Evolutionary conservation across 805 yeast species (phyloP).

Genomic region (Cyberlindnera veronae): DNA sequence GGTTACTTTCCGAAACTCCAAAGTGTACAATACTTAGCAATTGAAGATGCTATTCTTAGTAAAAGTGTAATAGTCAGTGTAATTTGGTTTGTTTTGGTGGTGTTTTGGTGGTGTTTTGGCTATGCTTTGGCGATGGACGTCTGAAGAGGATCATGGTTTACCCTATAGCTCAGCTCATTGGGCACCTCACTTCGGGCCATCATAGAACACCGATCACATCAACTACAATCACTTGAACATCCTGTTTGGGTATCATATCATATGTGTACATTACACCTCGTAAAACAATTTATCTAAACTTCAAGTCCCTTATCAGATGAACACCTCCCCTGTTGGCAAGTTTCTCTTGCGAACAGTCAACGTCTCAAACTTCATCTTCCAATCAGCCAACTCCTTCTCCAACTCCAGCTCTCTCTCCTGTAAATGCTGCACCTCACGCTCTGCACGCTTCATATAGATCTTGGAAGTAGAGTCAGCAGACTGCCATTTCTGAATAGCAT

Average conservation of each 20-base stretch:
- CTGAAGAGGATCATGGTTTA: too few species aligned
- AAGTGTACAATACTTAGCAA: too few species aligned
- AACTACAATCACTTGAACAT: too few species aligned
- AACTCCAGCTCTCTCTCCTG: slow-evolving; percentile 49
- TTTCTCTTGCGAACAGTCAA: slow-evolving; percentile 21
- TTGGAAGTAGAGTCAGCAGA: slow-evolving; percentile 43
- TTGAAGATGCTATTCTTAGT: too few species aligned
- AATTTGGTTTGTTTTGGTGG: too few species aligned
- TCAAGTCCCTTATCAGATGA: slow-evolving; percentile 17
- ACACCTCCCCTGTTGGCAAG: slow-evolving; percentile 24
- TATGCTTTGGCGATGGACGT: too few species aligned
- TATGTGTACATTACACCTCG: slow-evolving; percentile 1
- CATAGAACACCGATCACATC: too few species aligned
- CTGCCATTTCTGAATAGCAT: slow-evolving; percentile 40
- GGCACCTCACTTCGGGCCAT: too few species aligned
- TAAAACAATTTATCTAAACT: neutral
- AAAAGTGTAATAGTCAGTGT: too few species aligned
- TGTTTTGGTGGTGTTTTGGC: too few species aligned
- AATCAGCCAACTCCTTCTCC: slow-evolving; percentile 55
- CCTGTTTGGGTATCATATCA: slow-evolving; percentile 4
- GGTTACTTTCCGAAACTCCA: too few species aligned
- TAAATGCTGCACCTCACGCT: slow-evolving; percentile 53
- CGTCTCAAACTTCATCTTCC: slow-evolving; percentile 42
- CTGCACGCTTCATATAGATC: slow-evolving; percentile 41
- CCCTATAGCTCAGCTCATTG: too few species aligned